A percentile compares a stretch with the other conserved stretches of the same genome.
phyloP scores from a whole-genome alignment of 2,329 filamentous ascomycete genomes.

The Trichoderma koningii region DNA sequence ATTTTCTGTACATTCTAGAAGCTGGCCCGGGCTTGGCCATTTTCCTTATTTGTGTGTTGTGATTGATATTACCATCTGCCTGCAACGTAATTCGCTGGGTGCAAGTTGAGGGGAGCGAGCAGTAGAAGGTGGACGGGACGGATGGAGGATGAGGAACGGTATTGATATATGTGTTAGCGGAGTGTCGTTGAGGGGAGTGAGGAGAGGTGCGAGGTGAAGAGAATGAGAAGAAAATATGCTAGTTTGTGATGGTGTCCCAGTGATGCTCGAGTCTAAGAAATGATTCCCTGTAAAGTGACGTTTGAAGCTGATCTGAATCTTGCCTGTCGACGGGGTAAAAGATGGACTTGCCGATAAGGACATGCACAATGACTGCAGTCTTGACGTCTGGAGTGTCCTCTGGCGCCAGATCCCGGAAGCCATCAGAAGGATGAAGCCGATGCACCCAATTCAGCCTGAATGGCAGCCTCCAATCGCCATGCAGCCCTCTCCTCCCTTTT shows the following conservation, averaged over 20 bases:
- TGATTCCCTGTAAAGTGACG: not conserved
- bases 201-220: not conserved
- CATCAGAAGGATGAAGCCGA: conserved; percentile 2
- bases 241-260: not conserved
- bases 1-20: conserved; percentile 43
- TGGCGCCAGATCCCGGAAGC: not conserved
- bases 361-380: too few species aligned
- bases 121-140: conserved; percentile 9
- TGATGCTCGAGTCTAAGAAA: not conserved
- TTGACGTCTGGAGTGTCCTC: too few species aligned
- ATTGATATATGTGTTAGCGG: not conserved
- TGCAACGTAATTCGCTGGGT: conserved; percentile 36
- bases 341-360: too few species aligned
- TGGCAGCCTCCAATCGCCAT: not conserved
- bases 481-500: too few species aligned
- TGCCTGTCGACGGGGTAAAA: not conserved
- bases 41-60: conserved; percentile 30
- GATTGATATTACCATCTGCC: conserved; percentile 38
- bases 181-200: not conserved
- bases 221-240: conserved; percentile 17
- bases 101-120: conserved; percentile 19
- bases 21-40: conserved; percentile 37
- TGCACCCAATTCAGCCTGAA: conserved; percentile 17
- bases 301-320: not conserved
- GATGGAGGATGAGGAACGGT: not conserved